Evolutionary conservation across 352 stramenopile species (phyloP).

Genomic region (Phytophthora vignae): DNA sequence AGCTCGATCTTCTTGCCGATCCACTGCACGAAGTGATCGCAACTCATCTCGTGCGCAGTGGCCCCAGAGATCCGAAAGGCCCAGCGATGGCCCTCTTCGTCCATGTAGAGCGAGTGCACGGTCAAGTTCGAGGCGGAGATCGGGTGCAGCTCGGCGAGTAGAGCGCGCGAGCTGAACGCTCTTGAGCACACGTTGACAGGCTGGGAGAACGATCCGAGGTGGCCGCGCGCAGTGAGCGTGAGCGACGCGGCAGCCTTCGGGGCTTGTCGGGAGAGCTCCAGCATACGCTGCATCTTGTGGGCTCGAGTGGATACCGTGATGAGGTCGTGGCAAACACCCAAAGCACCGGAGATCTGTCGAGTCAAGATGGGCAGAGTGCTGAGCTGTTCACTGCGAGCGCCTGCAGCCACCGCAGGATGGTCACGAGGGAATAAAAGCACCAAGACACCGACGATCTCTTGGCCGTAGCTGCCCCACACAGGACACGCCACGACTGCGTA

Average conservation of each 20-base stretch:
- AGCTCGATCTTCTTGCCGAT: constrained; percentile 52
- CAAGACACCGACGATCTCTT: constrained; percentile 74
- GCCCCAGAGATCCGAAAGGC: constrained; percentile 58
- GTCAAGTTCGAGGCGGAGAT: constrained; percentile 42
- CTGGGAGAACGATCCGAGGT: constrained; percentile 63
- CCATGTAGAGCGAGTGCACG: constrained; percentile 51
- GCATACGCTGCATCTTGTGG: constrained; percentile 55
- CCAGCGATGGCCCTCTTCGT: constrained; percentile 66
- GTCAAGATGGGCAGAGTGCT: constrained; percentile 68
- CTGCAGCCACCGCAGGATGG: constrained; percentile 26
- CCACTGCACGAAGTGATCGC: constrained; percentile 68
- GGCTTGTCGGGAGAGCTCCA: constrained; percentile 52
- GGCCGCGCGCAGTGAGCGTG: constrained; percentile 58
- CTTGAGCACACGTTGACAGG: constrained; percentile 57
- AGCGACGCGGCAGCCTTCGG: constrained; percentile 44
- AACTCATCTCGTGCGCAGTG: constrained; percentile 54
- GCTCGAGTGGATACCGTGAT: constrained; percentile 48
- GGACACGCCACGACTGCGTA: constrained; percentile 73
- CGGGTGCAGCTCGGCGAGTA: constrained; percentile 36
- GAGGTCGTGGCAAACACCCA: constrained; percentile 78
- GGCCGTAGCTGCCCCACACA: constrained; percentile 67
- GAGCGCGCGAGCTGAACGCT: constrained; percentile 41
- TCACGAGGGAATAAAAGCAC: constrained; percentile 66
- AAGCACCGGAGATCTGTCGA: constrained; percentile 71
- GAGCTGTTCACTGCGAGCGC: constrained; percentile 48